Base-by-base conservation (phyloP, 257 asterid species). In the Dorcoceras hygrometricum region DNA sequence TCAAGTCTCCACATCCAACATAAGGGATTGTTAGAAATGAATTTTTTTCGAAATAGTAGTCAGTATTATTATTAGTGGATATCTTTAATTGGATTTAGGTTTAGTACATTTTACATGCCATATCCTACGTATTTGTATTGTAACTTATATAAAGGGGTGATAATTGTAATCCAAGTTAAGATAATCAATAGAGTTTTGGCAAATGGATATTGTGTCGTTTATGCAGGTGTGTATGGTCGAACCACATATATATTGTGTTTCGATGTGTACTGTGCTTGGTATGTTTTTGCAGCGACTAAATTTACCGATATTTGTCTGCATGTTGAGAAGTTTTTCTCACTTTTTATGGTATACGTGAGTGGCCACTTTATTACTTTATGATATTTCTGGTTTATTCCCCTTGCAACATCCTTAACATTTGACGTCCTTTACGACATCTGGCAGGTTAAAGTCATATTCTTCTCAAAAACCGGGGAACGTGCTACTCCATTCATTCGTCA, bases 381-480 rank as follows among this genome's bases (percentile, higher is more conserved):
- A 36, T 43, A 12, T 43, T 43, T 43, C 6, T 12, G 51, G 51
- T 43, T 10, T 14, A 43, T n/a, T 6, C 51, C 51, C 39, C 19
- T 43, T 39, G 50, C 50, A 39, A 39, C n/a, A 3, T 39, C 50
- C 50, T n/a, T 43, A 6, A 43, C 51, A 14, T 43, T 43, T 58
- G 29, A 73, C 55, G 27, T 8, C n/a, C 48, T 23, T 58, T 67
- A 46, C 62, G 71, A 57, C 62, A 29, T 60, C 60, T 71, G 32
- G 63, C 68, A 93, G 99, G 96, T 93, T 72, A 93, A 80, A 82
- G 95, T 90, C 67, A 84, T 93, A 71, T 79, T 90, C 81, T 77
- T 93, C 84, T 93, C 99, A 61, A 87, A 79, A 77, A 83, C 95
- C 12, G 99, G 99, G 76, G 97, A 93, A 77, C 95, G 99, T 55